Base-by-base conservation (phyloP, 164 flowering plant genomes). In the Dillenia suffruticosa region DNA sequence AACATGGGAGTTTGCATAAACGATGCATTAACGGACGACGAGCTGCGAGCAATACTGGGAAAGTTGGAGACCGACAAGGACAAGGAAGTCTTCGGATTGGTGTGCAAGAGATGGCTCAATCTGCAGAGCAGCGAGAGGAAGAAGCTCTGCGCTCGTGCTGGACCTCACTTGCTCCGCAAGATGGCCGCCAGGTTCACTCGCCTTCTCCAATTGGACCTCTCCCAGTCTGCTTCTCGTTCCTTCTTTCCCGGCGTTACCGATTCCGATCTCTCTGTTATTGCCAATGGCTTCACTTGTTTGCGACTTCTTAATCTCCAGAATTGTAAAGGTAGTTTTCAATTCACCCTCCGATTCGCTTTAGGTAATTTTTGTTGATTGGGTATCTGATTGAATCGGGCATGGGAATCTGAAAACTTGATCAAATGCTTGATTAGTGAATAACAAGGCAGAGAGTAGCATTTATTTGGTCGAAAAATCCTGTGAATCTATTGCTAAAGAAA, bases 241-340 rank as follows among this genome's bases (percentile, higher is more conserved):
- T 91, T 82, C 66, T 89, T 73, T 57, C 99, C 99, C 0, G 99
- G 96, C 7, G 89, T 91, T 15, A 85, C 94, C 1, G 90, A 95
- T 58, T 74, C 84, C 3, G 99, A 95, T 78, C 88, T 91, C 49
- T 40, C 81, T 6, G 88, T 92, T n/a, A 69, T 95, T 49, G 96
- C 96, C 3, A 16, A 65, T 17, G 85, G 87, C 9, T 95, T 95
- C 53, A 15, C 63, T 46, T 71, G 77, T 63, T 65, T 95, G 75
- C 78, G 74, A 24, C 52, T 79, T 9, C 96, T 95, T 61, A 68
- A 61, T 60, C 68, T 95, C 63, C 78, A 68, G 51, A 72, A 87
- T 48, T 92, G 96, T 62, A 89, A 84, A 86, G 89, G 99, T 90
- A 65, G 3, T 11, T 26, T n/a, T 32, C 40, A 32, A 32, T 32